phyloP scores from a whole-genome alignment of 305 asterid species.

The Stenogyne calaminthoides region DNA sequence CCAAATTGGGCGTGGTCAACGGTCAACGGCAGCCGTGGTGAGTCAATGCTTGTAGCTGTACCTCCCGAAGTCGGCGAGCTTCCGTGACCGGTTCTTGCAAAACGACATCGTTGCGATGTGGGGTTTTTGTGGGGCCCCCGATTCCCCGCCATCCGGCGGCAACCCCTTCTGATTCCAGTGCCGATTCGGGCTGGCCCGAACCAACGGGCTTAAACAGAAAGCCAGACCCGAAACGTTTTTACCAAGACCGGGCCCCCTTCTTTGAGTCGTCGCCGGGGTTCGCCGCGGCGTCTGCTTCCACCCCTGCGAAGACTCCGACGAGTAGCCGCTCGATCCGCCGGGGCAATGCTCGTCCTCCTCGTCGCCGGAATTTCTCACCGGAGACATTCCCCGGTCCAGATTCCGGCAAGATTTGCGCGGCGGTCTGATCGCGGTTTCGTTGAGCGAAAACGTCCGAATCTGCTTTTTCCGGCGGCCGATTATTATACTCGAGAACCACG shows the following conservation, averaged over 20 bases:
- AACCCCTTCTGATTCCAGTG: conserved; percentile 66
- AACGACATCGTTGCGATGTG: conserved; percentile 53
- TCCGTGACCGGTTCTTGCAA: conserved; percentile 82
- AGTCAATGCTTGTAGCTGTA: conserved; percentile 51
- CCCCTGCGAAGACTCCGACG: conserved; percentile 61
- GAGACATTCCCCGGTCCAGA: conserved; percentile 75
- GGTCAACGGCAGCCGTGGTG: conserved; percentile 45
- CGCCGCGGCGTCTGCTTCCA: conserved; percentile 69
- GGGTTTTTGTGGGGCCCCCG: conserved; percentile 50
- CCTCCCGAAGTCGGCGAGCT: conserved; percentile 84
- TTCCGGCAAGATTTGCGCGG: conserved; percentile 37
- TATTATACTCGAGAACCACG: conserved; percentile 59
- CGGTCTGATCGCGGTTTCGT: conserved; percentile 37
- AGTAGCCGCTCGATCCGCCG: conserved; percentile 57
- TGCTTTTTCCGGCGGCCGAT: conserved; percentile 54
- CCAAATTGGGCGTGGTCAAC: conserved; percentile 40
- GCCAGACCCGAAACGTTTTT: conserved; percentile 55
- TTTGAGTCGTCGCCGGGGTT: conserved; percentile 47
- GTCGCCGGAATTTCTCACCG: conserved; percentile 55
- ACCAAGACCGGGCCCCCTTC: conserved; percentile 34
- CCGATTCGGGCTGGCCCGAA: conserved; percentile 74
- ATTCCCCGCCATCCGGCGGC: conserved; percentile 65
- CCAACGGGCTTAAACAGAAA: conserved; percentile 81
- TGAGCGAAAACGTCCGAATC: conserved; percentile 47
- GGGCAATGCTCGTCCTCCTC: conserved; percentile 59